phyloP scores from a whole-genome alignment of 768 basidiomycete species.

The Auricularia heimuer region DNA sequence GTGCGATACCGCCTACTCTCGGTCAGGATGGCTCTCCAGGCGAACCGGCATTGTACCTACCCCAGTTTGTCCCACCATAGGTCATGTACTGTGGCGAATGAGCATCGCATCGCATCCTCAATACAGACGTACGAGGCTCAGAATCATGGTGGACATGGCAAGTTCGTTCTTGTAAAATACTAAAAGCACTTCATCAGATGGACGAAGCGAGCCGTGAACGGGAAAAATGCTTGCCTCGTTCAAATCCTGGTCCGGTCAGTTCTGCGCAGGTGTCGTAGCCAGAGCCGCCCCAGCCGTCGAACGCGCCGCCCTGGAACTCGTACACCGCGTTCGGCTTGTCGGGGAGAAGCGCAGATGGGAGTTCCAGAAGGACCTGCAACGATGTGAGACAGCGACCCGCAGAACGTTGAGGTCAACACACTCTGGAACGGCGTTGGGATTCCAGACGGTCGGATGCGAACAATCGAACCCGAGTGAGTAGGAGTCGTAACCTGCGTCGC shows the following conservation, averaged over 20 bases:
- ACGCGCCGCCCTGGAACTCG: slow-evolving; percentile 43
- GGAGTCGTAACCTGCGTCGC: slow-evolving; percentile 12
- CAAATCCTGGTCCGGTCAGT: slow-evolving; percentile 31
- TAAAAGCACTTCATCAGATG: slow-evolving; percentile 3
- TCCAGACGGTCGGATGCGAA: slow-evolving; percentile 36
- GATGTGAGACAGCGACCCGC: neutral
- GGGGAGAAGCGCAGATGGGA: slow-evolving; percentile 28
- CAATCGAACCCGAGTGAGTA: slow-evolving; percentile 51
- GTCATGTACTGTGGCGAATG: slow-evolving; percentile 37
- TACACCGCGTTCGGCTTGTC: slow-evolving; percentile 31
- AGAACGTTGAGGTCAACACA: neutral
- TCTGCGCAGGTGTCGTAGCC: slow-evolving; percentile 12
- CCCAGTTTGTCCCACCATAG: slow-evolving; percentile 44
- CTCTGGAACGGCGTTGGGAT: slow-evolving; percentile 5
- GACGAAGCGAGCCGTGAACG: slow-evolving; percentile 13
- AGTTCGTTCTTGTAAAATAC: slow-evolving; percentile 41
- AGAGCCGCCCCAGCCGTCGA: slow-evolving; percentile 29
- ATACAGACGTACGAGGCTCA: slow-evolving; percentile 41
- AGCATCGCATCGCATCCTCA: neutral
- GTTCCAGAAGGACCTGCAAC: slow-evolving; percentile 16
- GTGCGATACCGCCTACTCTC: slow-evolving; percentile 21
- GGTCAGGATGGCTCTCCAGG: too few relatives aligned
- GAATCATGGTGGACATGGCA: slow-evolving; percentile 37
- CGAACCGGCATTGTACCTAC: too few relatives aligned
- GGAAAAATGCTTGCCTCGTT: slow-evolving; percentile 17